Percentiles rank a stretch among this genome's conserved stretches.
Conservation (phyloP, 805 yeast genomes). For the Wickerhamomyces chaumierensis region DNA sequence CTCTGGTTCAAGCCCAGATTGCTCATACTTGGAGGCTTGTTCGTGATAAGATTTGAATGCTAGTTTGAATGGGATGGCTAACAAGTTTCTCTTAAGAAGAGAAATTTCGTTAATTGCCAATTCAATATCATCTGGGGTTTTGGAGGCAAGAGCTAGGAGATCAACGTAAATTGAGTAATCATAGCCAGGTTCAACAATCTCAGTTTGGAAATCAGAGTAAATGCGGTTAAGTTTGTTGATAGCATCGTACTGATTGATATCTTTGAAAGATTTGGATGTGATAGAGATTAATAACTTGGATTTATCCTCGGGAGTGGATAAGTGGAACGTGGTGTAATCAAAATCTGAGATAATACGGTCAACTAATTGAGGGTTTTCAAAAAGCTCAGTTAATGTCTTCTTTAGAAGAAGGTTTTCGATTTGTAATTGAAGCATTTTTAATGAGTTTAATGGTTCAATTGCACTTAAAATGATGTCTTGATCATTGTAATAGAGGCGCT, state of each 20-base stretch:
- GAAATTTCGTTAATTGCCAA: constrained; percentile 55
- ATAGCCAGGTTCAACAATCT: constrained; percentile 58
- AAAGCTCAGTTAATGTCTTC: constrained; percentile 66
- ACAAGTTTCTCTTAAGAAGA: constrained; percentile 69
- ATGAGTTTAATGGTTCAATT: too few relatives aligned
- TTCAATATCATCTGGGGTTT: constrained; percentile 35
- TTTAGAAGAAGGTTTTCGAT: constrained; percentile 74
- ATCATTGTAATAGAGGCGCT: too few relatives aligned
- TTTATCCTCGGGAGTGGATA: constrained; percentile 78
- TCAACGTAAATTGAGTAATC: constrained; percentile 70
- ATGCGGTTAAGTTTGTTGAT: constrained; percentile 37
- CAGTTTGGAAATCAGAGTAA: constrained; percentile 33
- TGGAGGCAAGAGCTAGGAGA: constrained; percentile 27
- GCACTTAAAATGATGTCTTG: too few relatives aligned
- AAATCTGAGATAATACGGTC: constrained; percentile 91
- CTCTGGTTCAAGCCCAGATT: constrained; percentile 19
- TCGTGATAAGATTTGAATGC: constrained; percentile 76
- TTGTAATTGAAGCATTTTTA: constrained; percentile 77
- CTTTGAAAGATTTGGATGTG: constrained; percentile 67
- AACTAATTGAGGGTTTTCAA: constrained; percentile 41
- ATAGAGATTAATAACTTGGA: constrained; percentile 54
- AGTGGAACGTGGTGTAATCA: constrained; percentile 89
- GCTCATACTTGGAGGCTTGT: constrained; percentile 26
- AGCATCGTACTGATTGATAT: constrained; percentile 59
- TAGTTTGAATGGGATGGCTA: constrained; percentile 86